Evolutionary conservation across 192 early-diverging fungal genomes (phyloP).

Genomic region (Piromyces finnis): DNA sequence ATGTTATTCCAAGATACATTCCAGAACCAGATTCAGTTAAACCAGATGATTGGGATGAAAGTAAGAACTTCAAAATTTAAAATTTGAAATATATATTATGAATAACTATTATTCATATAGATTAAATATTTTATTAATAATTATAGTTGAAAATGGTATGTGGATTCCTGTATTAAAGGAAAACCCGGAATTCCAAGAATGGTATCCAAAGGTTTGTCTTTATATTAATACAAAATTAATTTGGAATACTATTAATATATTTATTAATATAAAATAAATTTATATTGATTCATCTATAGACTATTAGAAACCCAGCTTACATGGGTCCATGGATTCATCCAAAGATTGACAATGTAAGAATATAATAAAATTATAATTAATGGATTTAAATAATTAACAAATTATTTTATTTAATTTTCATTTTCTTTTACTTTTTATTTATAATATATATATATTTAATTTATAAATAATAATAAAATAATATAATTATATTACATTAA

Average conservation of each 20-base stretch:
- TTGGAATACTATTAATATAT: no score
- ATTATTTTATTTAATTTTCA: no score
- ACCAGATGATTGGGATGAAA: not conserved
- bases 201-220: conserved; percentile 9
- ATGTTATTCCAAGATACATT: not conserved
- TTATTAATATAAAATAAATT: no score
- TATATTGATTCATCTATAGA: no score
- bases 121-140: no score
- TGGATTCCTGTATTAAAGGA: conserved; percentile 20
- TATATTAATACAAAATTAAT: no score
- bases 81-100: no score
- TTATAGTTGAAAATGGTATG: conserved; percentile 3
- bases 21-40: not conserved
- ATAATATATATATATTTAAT: no score
- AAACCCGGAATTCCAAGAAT: conserved; percentile 12
- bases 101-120: no score
- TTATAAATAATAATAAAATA: not conserved
- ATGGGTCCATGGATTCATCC: conserved; percentile 25
- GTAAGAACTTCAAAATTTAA: not conserved
- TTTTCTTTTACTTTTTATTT: no score
- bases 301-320: conserved; percentile 26
- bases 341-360: conserved; percentile 16
- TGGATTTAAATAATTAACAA: no score
- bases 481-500: no score
- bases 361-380: not conserved